These are phyloP conservation scores for Gaultheria prostrata DNA, from an alignment of 148 eudicot species.

Conservation along the genomic window DNA sequence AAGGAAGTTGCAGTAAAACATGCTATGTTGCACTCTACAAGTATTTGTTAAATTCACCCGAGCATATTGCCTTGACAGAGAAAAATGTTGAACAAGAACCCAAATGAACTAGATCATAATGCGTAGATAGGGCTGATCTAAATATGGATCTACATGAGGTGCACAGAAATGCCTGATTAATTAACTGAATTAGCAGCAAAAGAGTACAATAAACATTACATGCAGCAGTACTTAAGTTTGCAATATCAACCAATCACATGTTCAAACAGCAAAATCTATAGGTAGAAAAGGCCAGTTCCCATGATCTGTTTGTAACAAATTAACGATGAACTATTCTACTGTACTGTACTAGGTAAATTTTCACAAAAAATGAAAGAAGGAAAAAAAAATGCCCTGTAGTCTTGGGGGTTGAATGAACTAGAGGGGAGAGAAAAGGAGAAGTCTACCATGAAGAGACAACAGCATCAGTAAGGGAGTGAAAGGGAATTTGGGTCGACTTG, in stretches of 20 bases:
- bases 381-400: not conserved
- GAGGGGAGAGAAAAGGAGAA: not conserved
- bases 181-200: not conserved
- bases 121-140: not conserved
- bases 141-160: no score
- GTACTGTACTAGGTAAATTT: not conserved
- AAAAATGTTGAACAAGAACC: not conserved
- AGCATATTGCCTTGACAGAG: not conserved
- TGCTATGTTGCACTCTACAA: not conserved
- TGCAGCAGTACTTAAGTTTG: not conserved
- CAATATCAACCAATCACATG: not conserved
- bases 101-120: not conserved
- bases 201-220: not conserved
- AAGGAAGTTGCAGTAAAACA: not conserved
- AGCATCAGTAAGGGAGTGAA: not conserved
- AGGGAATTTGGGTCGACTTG: not conserved
- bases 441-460: not conserved
- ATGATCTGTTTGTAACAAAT: not conserved
- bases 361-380: not conserved
- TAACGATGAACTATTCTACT: not conserved
- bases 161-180: slow-evolving; percentile 3
- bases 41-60: not conserved
- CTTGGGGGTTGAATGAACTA: not conserved
- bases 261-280: not conserved
- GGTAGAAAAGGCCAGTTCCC: not conserved